Evolutionary conservation across 768 basidiomycete species (phyloP).

Genomic region (Mycena indigotica): DNA sequence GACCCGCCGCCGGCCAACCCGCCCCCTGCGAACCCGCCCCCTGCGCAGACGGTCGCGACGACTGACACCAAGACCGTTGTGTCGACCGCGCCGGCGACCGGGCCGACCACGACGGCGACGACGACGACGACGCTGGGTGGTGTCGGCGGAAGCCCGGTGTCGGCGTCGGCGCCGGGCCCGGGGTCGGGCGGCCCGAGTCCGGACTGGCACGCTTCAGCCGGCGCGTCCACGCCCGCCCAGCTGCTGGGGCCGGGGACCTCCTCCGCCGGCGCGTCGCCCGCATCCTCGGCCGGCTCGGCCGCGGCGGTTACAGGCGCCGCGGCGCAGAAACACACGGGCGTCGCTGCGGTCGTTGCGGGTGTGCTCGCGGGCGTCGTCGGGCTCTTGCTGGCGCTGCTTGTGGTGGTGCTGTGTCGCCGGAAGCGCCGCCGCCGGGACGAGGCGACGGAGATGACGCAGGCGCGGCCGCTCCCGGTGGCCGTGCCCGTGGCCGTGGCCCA

Average conservation of each 20-base stretch:
- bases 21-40: too few relatives aligned
- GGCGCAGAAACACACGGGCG: not conserved
- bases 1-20: too few relatives aligned
- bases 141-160: too few relatives aligned
- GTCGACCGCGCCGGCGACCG: not conserved
- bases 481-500: not conserved
- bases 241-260: too few relatives aligned
- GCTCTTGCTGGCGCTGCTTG: not conserved
- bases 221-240: too few relatives aligned
- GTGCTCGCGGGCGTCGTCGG: not conserved
- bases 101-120: not conserved
- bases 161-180: too few relatives aligned
- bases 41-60: not conserved
- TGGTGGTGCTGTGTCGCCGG: not conserved
- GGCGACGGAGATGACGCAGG: not conserved
- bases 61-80: not conserved
- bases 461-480: not conserved
- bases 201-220: too few relatives aligned
- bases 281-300: not conserved
- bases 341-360: not conserved
- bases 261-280: not conserved
- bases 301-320: not conserved
- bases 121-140: too few relatives aligned
- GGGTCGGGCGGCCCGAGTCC: too few relatives aligned
- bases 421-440: not conserved